A percentile compares a stretch with the other conserved stretches of the same genome.
phyloP scores from a whole-genome alignment of 2,329 filamentous ascomycete genomes.

The Nannizzia gypsea region DNA sequence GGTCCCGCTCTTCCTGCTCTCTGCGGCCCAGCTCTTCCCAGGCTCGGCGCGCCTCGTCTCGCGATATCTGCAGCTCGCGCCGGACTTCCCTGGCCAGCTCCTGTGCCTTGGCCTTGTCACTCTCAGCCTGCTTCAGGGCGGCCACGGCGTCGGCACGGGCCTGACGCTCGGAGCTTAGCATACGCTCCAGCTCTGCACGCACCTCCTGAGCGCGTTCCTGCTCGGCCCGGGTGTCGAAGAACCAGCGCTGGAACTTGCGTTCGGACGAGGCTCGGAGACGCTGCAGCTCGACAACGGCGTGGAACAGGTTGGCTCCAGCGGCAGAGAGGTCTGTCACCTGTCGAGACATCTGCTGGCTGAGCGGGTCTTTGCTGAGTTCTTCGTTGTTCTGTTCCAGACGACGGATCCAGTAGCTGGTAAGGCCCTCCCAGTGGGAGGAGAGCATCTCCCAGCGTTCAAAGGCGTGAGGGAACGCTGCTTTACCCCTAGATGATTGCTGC shows the following conservation, averaged over 20 bases:
- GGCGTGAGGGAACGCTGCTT: slow-evolving; percentile 80
- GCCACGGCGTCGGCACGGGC: slow-evolving; percentile 56
- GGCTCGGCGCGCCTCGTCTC: slow-evolving; percentile 85
- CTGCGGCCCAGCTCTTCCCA: slow-evolving; percentile 94
- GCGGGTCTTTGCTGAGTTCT: slow-evolving; percentile 67
- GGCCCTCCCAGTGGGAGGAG: slow-evolving; percentile 94
- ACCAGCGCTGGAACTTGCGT: slow-evolving; percentile 96
- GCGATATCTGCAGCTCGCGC: slow-evolving; percentile 85
- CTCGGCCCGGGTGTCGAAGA: slow-evolving; percentile 84
- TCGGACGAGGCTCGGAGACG: slow-evolving; percentile 88
- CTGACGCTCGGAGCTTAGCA: slow-evolving; percentile 62
- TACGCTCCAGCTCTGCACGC: slow-evolving; percentile 64
- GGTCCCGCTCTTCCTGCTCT: slow-evolving; percentile 85
- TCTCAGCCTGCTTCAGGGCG: slow-evolving; percentile 54
- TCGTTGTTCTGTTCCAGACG: slow-evolving; percentile 81
- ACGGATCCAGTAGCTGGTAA: slow-evolving; percentile 95
- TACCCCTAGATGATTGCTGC: slow-evolving; percentile 14
- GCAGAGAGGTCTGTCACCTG: slow-evolving; percentile 97
- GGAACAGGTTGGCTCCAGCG: slow-evolving; percentile 91
- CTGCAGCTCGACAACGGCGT: slow-evolving; percentile 92
- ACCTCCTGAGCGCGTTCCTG: slow-evolving; percentile 75
- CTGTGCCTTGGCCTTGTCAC: slow-evolving; percentile 57
- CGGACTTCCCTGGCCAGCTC: slow-evolving; percentile 80
- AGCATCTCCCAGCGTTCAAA: slow-evolving; percentile 96
- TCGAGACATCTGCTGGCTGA: slow-evolving; percentile 77